A percentile compares a stretch with the other conserved stretches of the same genome.
These are phyloP conservation scores for Rehmannia glutinosa DNA, from an alignment of 257 asterid genomes.

Conservation along the genomic window DNA sequence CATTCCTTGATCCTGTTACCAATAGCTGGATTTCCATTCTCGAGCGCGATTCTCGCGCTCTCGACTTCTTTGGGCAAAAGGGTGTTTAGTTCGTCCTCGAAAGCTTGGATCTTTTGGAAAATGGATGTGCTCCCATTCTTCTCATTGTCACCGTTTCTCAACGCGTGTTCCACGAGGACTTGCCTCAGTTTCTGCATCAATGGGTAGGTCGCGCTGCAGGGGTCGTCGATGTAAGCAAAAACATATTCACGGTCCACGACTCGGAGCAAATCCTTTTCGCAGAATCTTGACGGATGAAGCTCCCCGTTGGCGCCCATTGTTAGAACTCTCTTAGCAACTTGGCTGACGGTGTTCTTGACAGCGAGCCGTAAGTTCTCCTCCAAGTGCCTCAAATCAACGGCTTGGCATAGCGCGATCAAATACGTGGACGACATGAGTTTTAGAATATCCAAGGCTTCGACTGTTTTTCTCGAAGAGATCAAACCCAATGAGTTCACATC, in stretches of 20 bases:
- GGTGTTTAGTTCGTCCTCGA: constrained; percentile 47
- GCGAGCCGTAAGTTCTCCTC: constrained; percentile 48
- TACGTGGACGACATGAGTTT: constrained; percentile 47
- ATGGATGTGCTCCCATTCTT: constrained; percentile 31
- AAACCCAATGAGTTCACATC: constrained; percentile 57
- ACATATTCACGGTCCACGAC: constrained; percentile 53
- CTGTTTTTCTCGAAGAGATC: constrained; percentile 51
- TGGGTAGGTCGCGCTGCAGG: constrained; percentile 44
- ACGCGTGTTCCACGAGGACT: constrained; percentile 47
- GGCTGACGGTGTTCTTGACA: constrained; percentile 49
- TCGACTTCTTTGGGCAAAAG: constrained; percentile 49
- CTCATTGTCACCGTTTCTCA: constrained; percentile 32
- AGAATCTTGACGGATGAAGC: constrained; percentile 53
- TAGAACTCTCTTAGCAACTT: constrained; percentile 38
- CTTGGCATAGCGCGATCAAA: constrained; percentile 47
- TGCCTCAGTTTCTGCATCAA: constrained; percentile 55
- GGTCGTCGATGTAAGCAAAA: constrained; percentile 44
- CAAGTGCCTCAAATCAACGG: constrained; percentile 45
- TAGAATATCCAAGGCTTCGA: constrained; percentile 45
- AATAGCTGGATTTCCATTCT: constrained; percentile 35
- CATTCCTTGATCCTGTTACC: constrained; percentile 49
- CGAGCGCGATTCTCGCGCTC: constrained; percentile 38
- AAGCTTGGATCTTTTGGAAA: constrained; percentile 44
- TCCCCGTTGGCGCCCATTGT: constrained; percentile 43
- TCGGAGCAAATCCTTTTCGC: constrained; percentile 47